These are phyloP conservation scores for Limnanthes douglasii DNA, from an alignment of 345 rosid genomes.

Conservation along the genomic window DNA sequence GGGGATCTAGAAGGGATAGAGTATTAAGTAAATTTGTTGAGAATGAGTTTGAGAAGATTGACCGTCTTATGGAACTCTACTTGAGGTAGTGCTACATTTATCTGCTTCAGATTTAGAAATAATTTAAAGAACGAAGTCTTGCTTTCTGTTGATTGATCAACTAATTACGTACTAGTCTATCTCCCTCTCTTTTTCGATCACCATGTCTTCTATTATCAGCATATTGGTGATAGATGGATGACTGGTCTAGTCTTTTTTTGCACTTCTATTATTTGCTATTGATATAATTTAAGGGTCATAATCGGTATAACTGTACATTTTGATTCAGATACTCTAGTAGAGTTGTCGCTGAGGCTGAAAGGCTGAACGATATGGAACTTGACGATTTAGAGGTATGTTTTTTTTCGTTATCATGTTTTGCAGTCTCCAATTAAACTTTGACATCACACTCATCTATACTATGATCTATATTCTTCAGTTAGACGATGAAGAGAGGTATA, in stretches of 20 bases:
- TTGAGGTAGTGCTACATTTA: too few relatives aligned
- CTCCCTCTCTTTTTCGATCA: too few relatives aligned
- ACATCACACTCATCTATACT: slow-evolving; percentile 2
- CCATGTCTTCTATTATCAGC: too few relatives aligned
- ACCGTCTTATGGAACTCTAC: slow-evolving; percentile 87
- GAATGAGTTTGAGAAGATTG: slow-evolving; percentile 94
- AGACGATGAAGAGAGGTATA: slow-evolving; percentile 88
- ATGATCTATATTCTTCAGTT: slow-evolving; percentile 26
- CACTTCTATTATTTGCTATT: too few relatives aligned
- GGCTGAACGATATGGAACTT: slow-evolving; percentile 53
- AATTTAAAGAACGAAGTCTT: too few relatives aligned
- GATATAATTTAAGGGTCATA: not conserved
- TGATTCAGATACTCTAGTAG: slow-evolving; percentile 62
- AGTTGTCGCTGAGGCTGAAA: slow-evolving; percentile 62
- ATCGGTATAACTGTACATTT: slow-evolving; percentile 3
- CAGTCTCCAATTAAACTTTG: slow-evolving; percentile 2
- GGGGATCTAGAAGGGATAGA: slow-evolving; percentile 92
- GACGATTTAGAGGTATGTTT: slow-evolving; percentile 77
- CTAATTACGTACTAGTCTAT: too few relatives aligned
- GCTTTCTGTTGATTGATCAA: too few relatives aligned
- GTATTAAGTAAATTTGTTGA: slow-evolving; percentile 85
- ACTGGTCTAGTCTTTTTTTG: too few relatives aligned
- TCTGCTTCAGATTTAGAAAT: too few relatives aligned
- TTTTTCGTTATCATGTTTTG: slow-evolving; percentile 1
- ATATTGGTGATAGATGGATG: too few relatives aligned